A percentile compares a stretch with the other conserved stretches of the same genome.
phyloP scores from a whole-genome alignment of 225 moss, liverwort and hornwort genomes.

The Neckera pumila region DNA sequence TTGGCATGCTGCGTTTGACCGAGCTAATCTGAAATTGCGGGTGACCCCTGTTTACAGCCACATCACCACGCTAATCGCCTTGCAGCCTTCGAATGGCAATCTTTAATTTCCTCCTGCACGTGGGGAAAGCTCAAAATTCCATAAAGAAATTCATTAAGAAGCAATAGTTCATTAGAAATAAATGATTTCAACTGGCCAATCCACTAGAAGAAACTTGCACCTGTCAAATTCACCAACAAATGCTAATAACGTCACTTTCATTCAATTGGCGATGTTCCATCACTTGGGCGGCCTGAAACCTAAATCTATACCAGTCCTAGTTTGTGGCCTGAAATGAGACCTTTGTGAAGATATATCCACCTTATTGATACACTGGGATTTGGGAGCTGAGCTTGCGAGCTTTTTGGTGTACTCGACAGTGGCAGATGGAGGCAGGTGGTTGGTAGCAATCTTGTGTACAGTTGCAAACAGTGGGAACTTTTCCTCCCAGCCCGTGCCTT shows the following conservation, averaged over 20 bases:
- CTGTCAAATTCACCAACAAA: neutral
- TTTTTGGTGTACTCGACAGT: constrained; percentile 38
- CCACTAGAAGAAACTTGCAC: neutral
- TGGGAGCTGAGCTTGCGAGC: neutral
- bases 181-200: neutral
- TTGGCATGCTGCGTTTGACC: neutral
- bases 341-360: neutral
- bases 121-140: neutral
- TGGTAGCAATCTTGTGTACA: constrained; percentile 41
- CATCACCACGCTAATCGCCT: neutral
- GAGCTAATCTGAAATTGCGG: neutral
- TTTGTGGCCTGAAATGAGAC: neutral
- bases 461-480: constrained; percentile 50
- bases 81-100: neutral
- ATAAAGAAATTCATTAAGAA: neutral
- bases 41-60: neutral
- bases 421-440: constrained; percentile 38
- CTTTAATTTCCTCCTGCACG: neutral
- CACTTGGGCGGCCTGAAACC: neutral
- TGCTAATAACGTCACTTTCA: neutral
- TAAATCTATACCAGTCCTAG: neutral
- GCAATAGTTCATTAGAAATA: neutral
- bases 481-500: constrained; percentile 47
- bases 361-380: neutral
- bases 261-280: neutral